Conservation (phyloP, 208 protist genomes). For the Crithidia expoeki region DNA sequence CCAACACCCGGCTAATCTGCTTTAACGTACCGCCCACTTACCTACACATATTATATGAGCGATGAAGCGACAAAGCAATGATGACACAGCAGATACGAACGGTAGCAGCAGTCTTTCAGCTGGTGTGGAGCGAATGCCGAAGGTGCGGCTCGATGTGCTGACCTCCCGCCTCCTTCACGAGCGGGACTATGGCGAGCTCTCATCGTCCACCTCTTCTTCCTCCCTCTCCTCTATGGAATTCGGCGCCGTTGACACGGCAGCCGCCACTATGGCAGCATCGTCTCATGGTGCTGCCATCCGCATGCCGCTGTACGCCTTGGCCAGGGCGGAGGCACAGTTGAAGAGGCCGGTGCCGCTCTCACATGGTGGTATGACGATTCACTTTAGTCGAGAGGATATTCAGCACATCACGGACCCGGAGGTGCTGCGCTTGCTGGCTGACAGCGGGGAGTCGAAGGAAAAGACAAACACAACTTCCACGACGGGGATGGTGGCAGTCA, state of each 20-base stretch:
- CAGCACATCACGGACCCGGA: constrained; percentile 56
- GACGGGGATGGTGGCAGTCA: neutral
- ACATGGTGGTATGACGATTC: constrained; percentile 44
- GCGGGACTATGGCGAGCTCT: constrained; percentile 17
- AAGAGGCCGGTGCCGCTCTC: constrained; percentile 52
- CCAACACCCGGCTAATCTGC: no score
- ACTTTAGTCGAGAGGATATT: constrained; percentile 68
- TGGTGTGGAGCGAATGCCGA: constrained; percentile 31
- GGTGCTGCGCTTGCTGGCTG: constrained; percentile 44
- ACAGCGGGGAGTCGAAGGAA: neutral
- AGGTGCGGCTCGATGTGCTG: constrained; percentile 45
- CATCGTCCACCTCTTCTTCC: constrained; percentile 9
- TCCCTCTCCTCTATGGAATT: constrained; percentile 3
- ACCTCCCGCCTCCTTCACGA: constrained; percentile 43
- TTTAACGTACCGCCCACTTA: no score
- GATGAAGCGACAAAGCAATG: neutral
- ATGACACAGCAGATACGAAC: neutral
- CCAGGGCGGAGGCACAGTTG: constrained; percentile 53
- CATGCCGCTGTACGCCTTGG: constrained; percentile 55
- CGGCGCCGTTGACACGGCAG: neutral
- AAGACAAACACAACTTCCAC: neutral
- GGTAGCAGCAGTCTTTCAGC: neutral
- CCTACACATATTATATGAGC: no score
- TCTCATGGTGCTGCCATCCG: neutral
- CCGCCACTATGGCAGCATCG: neutral